phyloP scores from a whole-genome alignment of 2,329 filamentous ascomycete species.

The Ophiocordyceps camponoti-floridani region DNA sequence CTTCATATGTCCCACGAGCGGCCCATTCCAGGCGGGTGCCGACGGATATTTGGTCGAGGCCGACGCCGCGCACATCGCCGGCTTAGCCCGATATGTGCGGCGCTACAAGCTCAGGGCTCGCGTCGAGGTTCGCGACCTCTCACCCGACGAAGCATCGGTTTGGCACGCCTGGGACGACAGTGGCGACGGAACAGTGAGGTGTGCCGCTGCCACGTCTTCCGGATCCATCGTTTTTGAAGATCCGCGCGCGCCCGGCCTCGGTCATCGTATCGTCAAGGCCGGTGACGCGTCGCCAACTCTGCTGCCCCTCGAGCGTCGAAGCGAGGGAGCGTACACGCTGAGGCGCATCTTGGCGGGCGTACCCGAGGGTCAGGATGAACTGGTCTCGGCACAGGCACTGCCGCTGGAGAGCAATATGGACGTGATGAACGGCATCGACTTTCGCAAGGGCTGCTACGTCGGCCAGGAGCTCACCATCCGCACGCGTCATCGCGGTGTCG shows the following conservation, averaged over 20 bases:
- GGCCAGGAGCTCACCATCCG: slow-evolving; percentile 94
- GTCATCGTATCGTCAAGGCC: slow-evolving; percentile 26
- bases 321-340: slow-evolving; percentile 48
- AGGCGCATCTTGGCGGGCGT: slow-evolving; percentile 67
- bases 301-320: slow-evolving; percentile 26
- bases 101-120: slow-evolving; percentile 77
- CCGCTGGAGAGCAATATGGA: slow-evolving; percentile 87
- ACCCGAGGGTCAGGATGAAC: slow-evolving; percentile 69
- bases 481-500: slow-evolving; percentile 84
- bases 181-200: neutral
- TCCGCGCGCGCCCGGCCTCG: slow-evolving; percentile 35
- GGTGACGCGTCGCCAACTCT: slow-evolving; percentile 11
- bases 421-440: slow-evolving; percentile 70
- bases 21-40: slow-evolving; percentile 8
- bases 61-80: slow-evolving; percentile 46
- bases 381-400: slow-evolving; percentile 51
- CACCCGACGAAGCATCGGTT: slow-evolving; percentile 44
- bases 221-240: slow-evolving; percentile 26
- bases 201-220: neutral
- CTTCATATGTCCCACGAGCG: slow-evolving; percentile 58
- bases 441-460: slow-evolving; percentile 90
- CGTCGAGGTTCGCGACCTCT: slow-evolving; percentile 48
- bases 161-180: slow-evolving; percentile 59
- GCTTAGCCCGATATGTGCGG: slow-evolving; percentile 54
- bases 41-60: slow-evolving; percentile 57